Conservation (phyloP, 495 filamentous ascomycete genomes). For the Chaetomium cochliodes region DNA sequence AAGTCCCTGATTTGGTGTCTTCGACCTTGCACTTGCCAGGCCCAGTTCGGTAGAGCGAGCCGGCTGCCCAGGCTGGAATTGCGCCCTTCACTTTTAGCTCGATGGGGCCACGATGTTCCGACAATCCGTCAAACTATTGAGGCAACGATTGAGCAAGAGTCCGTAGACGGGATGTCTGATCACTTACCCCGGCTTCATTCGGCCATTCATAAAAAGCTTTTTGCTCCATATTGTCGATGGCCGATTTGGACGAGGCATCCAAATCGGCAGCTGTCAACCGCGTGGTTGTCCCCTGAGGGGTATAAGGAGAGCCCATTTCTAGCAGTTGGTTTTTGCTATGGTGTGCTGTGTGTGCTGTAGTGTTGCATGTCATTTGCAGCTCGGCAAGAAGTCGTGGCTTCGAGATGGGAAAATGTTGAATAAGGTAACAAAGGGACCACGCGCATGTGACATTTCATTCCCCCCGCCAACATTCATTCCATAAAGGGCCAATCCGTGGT, state of each 20-base stretch:
- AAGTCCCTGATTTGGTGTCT: constrained; percentile 54
- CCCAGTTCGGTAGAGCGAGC: constrained; percentile 70
- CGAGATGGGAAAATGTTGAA: too few species aligned
- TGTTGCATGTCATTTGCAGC: too few species aligned
- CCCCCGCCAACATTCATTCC: too few species aligned
- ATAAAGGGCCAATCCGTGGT: too few species aligned
- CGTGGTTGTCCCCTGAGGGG: constrained; percentile 14
- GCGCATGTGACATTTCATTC: too few species aligned
- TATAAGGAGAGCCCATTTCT: constrained; percentile 10
- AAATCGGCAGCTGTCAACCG: constrained; percentile 17
- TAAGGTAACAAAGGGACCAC: too few species aligned
- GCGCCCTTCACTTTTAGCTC: constrained; percentile 40
- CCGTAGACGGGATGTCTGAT: background rate
- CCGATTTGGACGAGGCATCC: background rate
- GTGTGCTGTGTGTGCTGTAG: background rate
- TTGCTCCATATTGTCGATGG: constrained; percentile 9
- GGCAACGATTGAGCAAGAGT: background rate
- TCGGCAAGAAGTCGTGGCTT: too few species aligned
- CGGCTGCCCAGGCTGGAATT: constrained; percentile 51
- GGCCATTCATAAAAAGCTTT: constrained; percentile 39
- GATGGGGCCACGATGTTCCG: constrained; percentile 47
- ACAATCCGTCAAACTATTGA: constrained; percentile 46
- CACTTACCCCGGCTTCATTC: constrained; percentile 47
- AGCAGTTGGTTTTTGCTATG: background rate
- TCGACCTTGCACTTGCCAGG: constrained; percentile 61